Base-by-base conservation (phyloP, 139 green algal species). In the Volvox africanus region DNA sequence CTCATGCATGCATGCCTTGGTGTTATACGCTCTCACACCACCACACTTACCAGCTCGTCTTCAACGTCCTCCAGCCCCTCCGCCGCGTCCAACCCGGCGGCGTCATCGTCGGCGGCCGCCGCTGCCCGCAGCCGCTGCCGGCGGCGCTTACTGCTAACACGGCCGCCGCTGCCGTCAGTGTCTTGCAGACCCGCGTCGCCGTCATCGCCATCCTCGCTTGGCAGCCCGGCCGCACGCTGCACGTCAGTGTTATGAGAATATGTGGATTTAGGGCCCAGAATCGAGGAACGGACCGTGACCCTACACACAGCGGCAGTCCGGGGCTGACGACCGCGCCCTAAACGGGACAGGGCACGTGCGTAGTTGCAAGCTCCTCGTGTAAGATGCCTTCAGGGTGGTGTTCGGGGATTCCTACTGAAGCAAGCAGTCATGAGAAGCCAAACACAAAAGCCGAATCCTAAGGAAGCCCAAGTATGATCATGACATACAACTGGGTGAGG, bases 81-180 rank as follows among this genome's bases (percentile, higher is more conserved):
- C 0, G 83, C 26, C 26, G 67, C 67, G 11, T 16, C 83, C 21
- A 44, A 37, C 11, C 30, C 61, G 28, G 16, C 83, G 35, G 36
- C 67, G 26, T 80, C 68, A 24, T 69, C 83, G 35, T 26, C 67
- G 35, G 67, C 67, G 0, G 35, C 82, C 32, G 82, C 82, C 62
- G 62, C 62, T 16, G 83, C 83, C 22, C 83, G 83, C 24, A 89
- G 67, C 3, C 83, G 83, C 83, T 89, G 83, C 22, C 83, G 67
- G 55, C 65, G 62, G 12, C 83, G 83, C 68, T 89, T 89, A 9
- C 18, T 18, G 83, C 30, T 61, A 22, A 17, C 6, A 24, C 83
- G 26, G 67, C 36, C 83, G 83, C 36, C 83, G 22, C 14, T 65
- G 36, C 67, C 67, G 16, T 61, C 55, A 1, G 21, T 62, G 14